A percentile compares a stretch with the other conserved stretches of the same genome.
phyloP scores from a whole-genome alignment of 176 grass and related monocot genomes.

The Paspalum notatum region DNA sequence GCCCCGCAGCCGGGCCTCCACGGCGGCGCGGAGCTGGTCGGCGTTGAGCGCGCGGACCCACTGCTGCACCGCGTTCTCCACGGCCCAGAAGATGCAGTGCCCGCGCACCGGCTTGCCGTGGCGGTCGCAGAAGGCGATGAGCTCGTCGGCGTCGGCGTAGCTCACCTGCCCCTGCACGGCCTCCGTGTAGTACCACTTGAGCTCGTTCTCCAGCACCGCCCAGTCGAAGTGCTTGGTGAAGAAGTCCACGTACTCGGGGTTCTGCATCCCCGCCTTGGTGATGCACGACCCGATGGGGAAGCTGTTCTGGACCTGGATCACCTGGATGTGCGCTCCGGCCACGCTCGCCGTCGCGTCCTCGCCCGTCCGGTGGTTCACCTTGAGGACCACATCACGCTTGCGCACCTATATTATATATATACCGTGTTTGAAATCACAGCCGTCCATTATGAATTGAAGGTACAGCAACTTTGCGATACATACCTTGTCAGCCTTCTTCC shows the following conservation, averaged over 20 bases:
- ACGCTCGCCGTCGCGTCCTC: neutral
- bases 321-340: constrained; percentile 43
- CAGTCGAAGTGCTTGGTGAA: constrained; percentile 70
- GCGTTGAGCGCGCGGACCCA: constrained; percentile 51
- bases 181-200: constrained; percentile 90
- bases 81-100: constrained; percentile 85
- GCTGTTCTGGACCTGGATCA: constrained; percentile 62
- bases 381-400: constrained; percentile 70
- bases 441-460: too few species aligned
- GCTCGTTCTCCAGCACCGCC: constrained; percentile 81
- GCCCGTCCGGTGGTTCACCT: constrained; percentile 18
- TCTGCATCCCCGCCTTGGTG: constrained; percentile 47
- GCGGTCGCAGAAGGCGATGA: constrained; percentile 59
- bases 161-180: constrained; percentile 42
- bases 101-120: constrained; percentile 53
- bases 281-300: constrained; percentile 73
- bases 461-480: too few species aligned
- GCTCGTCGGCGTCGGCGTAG: constrained; percentile 74
- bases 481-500: constrained; percentile 68
- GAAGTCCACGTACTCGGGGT: constrained; percentile 67
- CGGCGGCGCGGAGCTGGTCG: constrained; percentile 43
- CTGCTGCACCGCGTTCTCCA: constrained; percentile 52
- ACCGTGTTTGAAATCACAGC: too few species aligned
- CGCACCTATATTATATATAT: constrained; percentile 67
- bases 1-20: constrained; percentile 50